Evolutionary conservation across 768 basidiomycete genomes (phyloP).

Genomic region (Amanita fuliginea): DNA sequence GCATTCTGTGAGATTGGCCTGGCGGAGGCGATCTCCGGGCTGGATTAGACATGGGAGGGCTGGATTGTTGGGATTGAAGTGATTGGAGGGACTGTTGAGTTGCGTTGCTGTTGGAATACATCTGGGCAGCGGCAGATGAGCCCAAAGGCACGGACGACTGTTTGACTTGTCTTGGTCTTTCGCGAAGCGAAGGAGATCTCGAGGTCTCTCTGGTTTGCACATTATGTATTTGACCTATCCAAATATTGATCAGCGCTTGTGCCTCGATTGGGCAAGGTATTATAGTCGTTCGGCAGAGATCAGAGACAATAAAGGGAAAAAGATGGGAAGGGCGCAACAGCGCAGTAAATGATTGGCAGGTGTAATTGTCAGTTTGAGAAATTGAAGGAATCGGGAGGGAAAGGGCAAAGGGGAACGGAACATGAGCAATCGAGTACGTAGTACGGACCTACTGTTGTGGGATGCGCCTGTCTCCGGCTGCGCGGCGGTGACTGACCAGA

Average conservation of each 20-base stretch:
- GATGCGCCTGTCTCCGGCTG: slow-evolving; percentile 41
- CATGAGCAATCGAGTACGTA: not conserved
- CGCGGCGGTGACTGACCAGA: slow-evolving; percentile 43
- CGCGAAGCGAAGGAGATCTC: slow-evolving; percentile 34
- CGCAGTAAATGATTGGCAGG: not conserved
- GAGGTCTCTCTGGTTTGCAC: slow-evolving; percentile 35
- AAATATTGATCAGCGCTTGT: slow-evolving; percentile 14
- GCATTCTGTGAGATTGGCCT: slow-evolving; percentile 22
- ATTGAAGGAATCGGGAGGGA: slow-evolving; percentile 6
- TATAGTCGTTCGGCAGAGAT: slow-evolving; percentile 7
- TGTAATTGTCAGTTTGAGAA: slow-evolving; percentile 8
- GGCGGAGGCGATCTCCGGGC: slow-evolving; percentile 27
- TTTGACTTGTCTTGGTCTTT: slow-evolving; percentile 45
- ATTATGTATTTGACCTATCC: slow-evolving; percentile 28
- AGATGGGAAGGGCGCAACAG: not conserved
- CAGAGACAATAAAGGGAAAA: slow-evolving; percentile 9
- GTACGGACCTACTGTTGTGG: slow-evolving; percentile 36
- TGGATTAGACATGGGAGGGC: slow-evolving; percentile 17
- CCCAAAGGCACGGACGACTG: slow-evolving; percentile 53
- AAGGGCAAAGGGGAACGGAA: slow-evolving; percentile 13
- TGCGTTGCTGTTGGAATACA: slow-evolving; percentile 29
- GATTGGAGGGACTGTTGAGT: slow-evolving; percentile 28
- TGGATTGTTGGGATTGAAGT: slow-evolving; percentile 27
- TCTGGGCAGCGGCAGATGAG: slow-evolving; percentile 35
- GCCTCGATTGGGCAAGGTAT: slow-evolving; percentile 8